Evolutionary conservation across 306 rosid species (phyloP), one percentile per base, ranked within the genome.

Genomic region (Alnus rubra): DNA sequence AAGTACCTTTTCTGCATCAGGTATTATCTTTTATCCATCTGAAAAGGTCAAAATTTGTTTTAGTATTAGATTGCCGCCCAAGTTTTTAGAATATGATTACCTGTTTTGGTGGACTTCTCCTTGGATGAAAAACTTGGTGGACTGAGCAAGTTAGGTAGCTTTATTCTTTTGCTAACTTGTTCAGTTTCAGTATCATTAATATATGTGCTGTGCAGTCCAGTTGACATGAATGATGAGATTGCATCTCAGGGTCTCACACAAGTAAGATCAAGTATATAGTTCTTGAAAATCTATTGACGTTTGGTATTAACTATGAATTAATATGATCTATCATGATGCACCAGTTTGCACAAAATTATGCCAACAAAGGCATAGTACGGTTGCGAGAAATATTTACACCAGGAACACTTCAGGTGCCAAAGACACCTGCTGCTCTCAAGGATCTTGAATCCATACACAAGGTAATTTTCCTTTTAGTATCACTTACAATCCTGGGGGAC

Each of bases 361-460:
- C 98, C 39, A 89, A 81, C 76, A 91, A 74, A 74, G 97, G 99
- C 77, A 74, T 92, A 83, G 98, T 95, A 77, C 87, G 87, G 79
- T 98, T 93, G 44, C 87, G 92, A 71, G 97, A 95, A 87, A 93
- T 93, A 83, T 92, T 95, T 82, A 92, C 88, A 8, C 98, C 96
- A 47, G 94, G 97, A 52, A 83, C 92, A 37, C 92, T 95, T 19
- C 64, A 80, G 80, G 91, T 95, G 81, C 99, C 98, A 64, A 76
- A 88, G 80, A 86, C 97, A 11, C 93, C 83, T 35, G 64, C 87
- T 80, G 96, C 89, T 50, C 92, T 95, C 62, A 78, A 88, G 89
- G 98, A 95, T 48, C 97, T 95, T 75, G 99, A 95, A 88, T 92
- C 98, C 78, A 82, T 95, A 81, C 96, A 92, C 94, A 95, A 95